Evolutionary conservation across 768 basidiomycete species (phyloP).

Genomic region (Psilocybe subaeruginosa): DNA sequence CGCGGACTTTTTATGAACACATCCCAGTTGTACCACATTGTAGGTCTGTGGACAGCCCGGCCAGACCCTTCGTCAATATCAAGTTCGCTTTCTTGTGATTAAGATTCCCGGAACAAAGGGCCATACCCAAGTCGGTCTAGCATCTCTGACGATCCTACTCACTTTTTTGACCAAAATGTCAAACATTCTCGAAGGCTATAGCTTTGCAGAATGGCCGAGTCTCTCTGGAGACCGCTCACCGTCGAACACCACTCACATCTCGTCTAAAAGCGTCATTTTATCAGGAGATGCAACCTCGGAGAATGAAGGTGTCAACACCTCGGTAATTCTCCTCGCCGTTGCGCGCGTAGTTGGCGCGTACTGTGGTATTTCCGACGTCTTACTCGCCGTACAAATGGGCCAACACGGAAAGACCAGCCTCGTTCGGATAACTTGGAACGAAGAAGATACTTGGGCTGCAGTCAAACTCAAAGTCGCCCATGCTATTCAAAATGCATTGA

Average conservation of each 20-base stretch:
- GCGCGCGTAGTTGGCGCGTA: slow-evolving; percentile 32
- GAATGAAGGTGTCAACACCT: background rate
- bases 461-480: slow-evolving; percentile 13
- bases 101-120: background rate
- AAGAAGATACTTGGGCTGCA: slow-evolving; percentile 25
- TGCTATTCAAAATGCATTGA: background rate
- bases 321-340: slow-evolving; percentile 24
- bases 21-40: background rate
- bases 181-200: slow-evolving; percentile 29
- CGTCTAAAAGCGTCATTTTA: slow-evolving; percentile 7
- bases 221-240: slow-evolving; percentile 31
- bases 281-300: background rate
- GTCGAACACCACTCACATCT: slow-evolving; percentile 7
- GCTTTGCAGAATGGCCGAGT: slow-evolving; percentile 33
- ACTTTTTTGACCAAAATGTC: background rate
- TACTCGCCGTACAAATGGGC: slow-evolving; percentile 25
- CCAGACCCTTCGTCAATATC: background rate
- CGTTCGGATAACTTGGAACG: slow-evolving; percentile 29
- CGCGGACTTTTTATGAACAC: background rate
- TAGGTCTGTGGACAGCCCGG: background rate
- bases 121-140: background rate
- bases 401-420: slow-evolving; percentile 10
- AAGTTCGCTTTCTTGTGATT: background rate
- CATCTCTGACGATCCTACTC: background rate
- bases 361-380: slow-evolving; percentile 31